A percentile compares a stretch with the other conserved stretches of the same genome.
Evolutionary conservation across 306 rosid species (phyloP).

Genomic region (Dryas drummondii): DNA sequence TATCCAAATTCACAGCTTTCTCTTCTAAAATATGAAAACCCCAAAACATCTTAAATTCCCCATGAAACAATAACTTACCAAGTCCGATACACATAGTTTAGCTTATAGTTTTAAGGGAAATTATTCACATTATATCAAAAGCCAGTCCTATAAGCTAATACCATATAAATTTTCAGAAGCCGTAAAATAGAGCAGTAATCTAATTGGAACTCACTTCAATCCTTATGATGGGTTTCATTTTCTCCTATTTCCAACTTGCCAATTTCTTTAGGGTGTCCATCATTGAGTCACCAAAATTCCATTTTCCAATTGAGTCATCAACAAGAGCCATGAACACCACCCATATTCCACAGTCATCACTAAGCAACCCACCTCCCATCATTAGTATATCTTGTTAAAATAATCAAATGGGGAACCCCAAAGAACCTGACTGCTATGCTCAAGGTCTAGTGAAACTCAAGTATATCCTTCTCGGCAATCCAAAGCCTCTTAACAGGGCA

Average conservation of each 20-base stretch:
- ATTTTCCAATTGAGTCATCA: not conserved
- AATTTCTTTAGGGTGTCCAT: not conserved
- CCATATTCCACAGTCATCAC: not conserved
- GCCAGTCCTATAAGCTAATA: not conserved
- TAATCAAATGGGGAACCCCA: not conserved
- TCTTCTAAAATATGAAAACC: not conserved
- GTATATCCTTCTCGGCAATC: not conserved
- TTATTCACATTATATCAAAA: not conserved
- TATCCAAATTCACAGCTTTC: not conserved
- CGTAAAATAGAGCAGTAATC: conserved; percentile 8
- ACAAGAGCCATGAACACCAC: not conserved
- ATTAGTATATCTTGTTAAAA: not conserved
- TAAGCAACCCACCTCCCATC: not conserved
- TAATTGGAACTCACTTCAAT: conserved; percentile 6
- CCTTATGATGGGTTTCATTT: not conserved
- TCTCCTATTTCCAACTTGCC: not conserved
- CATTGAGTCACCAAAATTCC: not conserved
- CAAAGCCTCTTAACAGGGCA: not conserved
- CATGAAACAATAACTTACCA: not conserved
- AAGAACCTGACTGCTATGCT: not conserved
- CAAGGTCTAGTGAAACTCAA: not conserved
- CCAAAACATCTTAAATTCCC: not conserved
- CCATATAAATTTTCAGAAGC: not conserved
- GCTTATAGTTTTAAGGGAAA: not conserved
- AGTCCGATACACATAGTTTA: not conserved